phyloP scores from a whole-genome alignment of 2,329 filamentous ascomycete species.

The Penicillium sp. region DNA sequence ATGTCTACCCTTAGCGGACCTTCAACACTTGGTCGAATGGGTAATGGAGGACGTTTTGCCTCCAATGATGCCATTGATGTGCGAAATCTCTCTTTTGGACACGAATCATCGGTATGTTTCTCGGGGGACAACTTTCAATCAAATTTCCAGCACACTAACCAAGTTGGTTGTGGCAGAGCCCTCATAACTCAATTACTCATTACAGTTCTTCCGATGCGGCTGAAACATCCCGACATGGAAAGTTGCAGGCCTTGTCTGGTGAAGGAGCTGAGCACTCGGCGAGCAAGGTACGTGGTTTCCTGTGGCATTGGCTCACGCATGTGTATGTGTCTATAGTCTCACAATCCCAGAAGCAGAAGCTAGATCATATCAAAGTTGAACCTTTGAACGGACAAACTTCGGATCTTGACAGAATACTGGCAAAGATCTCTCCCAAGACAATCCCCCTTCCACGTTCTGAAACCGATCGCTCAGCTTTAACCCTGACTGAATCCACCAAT shows the following conservation, averaged over 20 bases:
- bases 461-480: slow-evolving; percentile 19
- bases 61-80: slow-evolving; percentile 23
- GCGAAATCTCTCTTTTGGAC: slow-evolving; percentile 22
- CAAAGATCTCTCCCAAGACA: slow-evolving; percentile 42
- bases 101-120: slow-evolving; percentile 31
- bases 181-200: slow-evolving; percentile 27
- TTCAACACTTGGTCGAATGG: slow-evolving; percentile 27
- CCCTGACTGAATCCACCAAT: slow-evolving; percentile 12
- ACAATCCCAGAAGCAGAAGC: slow-evolving; percentile 50
- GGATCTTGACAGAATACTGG: slow-evolving; percentile 64
- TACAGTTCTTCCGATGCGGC: slow-evolving; percentile 33
- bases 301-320: not conserved
- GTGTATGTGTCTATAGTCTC: slow-evolving; percentile 23
- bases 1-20: slow-evolving; percentile 34
- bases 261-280: slow-evolving; percentile 29
- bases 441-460: slow-evolving; percentile 18
- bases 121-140: not conserved
- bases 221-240: slow-evolving; percentile 38
- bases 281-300: slow-evolving; percentile 38
- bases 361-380: slow-evolving; percentile 39
- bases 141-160: not conserved
- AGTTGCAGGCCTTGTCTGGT: slow-evolving; percentile 27
- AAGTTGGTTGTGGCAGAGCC: slow-evolving; percentile 17
- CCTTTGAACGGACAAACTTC: slow-evolving; percentile 33
- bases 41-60: slow-evolving; percentile 20